Conservation (phyloP, 148 eudicot genomes). For the Vaccinium myrtillus region DNA sequence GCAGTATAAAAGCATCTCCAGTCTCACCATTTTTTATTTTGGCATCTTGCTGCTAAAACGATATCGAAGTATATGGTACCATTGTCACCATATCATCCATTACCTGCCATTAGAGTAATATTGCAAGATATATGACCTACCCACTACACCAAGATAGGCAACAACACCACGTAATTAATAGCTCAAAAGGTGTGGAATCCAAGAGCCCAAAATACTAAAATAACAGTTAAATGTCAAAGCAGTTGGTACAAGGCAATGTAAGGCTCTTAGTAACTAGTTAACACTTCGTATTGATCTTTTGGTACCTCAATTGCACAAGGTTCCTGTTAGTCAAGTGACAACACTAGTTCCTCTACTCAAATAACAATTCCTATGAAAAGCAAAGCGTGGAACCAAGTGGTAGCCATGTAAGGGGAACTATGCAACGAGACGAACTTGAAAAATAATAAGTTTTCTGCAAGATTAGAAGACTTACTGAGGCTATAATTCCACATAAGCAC, state of each 20-base stretch:
- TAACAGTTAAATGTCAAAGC: neutral
- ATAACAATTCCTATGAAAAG: neutral
- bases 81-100: constrained; percentile 1
- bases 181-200: constrained; percentile 7
- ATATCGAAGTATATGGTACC: neutral
- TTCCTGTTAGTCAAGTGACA: neutral
- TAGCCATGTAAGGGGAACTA: constrained; percentile 7
- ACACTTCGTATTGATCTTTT: neutral
- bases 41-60: neutral
- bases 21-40: neutral
- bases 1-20: neutral
- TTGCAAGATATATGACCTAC: neutral
- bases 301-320: neutral
- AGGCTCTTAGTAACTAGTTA: neutral
- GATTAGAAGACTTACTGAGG: constrained; percentile 51
- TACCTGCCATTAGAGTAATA: constrained; percentile 6
- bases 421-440: neutral
- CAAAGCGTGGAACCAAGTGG: neutral
- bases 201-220: neutral
- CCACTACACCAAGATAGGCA: neutral
- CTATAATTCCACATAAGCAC: constrained; percentile 75
- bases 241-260: neutral
- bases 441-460: neutral
- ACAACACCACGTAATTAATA: neutral
- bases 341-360: neutral